Percentiles rank a stretch among this genome's conserved stretches.
These are phyloP conservation scores for Neopestalotiopsis clavispora DNA, from an alignment of 2,329 filamentous ascomycete genomes.

Conservation along the genomic window DNA sequence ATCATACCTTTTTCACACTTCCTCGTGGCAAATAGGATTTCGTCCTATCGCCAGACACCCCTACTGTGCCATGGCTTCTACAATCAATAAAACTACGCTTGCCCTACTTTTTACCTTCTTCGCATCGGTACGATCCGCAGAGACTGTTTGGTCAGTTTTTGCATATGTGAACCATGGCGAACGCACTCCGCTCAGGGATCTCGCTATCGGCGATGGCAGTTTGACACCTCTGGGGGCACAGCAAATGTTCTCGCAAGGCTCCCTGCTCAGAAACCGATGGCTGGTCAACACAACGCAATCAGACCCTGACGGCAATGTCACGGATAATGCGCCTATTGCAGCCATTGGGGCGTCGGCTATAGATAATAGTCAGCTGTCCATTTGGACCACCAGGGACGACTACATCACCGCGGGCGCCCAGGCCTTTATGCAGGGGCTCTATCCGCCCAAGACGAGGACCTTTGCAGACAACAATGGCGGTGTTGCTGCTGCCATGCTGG, in stretches of 20 bases:
- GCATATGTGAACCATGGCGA: constrained; percentile 59
- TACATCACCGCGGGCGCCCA: constrained; percentile 70
- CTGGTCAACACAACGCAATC: constrained; percentile 35
- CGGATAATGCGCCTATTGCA: constrained; percentile 43
- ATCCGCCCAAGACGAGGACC: constrained; percentile 66
- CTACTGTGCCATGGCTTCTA: constrained; percentile 2
- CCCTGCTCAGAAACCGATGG: constrained; percentile 55
- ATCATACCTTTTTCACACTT: background rate
- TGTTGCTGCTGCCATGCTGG: constrained; percentile 53
- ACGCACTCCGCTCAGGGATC: constrained; percentile 48
- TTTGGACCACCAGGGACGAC: constrained; percentile 46
- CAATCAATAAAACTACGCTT: background rate
- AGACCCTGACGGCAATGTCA: constrained; percentile 30
- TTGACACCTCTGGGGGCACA: constrained; percentile 60
- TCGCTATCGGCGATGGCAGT: constrained; percentile 23
- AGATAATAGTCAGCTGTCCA: constrained; percentile 51
- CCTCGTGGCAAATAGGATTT: background rate
- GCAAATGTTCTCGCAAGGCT: constrained; percentile 55
- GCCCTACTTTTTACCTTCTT: constrained; percentile 24
- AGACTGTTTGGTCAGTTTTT: constrained; percentile 54
- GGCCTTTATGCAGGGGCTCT: constrained; percentile 84
- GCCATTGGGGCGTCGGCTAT: constrained; percentile 49
- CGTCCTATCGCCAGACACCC: background rate
- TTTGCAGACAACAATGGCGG: constrained; percentile 41
- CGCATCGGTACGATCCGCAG: constrained; percentile 36